Evolutionary conservation across 257 asterid species (phyloP).

Genomic region (Salvia miltiorrhiza): DNA sequence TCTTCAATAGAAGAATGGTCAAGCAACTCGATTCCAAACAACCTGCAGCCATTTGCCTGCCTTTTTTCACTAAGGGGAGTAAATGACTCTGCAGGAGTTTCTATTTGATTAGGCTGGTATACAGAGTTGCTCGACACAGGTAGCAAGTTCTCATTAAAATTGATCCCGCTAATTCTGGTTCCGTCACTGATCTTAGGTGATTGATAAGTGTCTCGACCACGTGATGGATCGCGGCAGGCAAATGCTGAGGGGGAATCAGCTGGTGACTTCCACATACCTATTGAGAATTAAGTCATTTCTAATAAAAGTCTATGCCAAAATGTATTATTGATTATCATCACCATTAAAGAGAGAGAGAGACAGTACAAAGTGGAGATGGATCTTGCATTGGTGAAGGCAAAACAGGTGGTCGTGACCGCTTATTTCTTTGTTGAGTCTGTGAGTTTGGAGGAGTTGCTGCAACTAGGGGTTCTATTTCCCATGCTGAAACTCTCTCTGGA

Average conservation of each 20-base stretch:
- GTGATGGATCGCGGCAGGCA: slow-evolving; percentile 47
- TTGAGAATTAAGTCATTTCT: slow-evolving; percentile 14
- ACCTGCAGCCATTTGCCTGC: slow-evolving; percentile 66
- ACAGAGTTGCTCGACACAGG: slow-evolving; percentile 18
- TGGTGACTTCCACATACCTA: slow-evolving; percentile 74
- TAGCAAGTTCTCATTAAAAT: slow-evolving; percentile 38
- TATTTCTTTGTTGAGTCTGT: slow-evolving; percentile 82
- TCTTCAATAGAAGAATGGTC: slow-evolving; percentile 56
- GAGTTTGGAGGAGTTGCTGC: slow-evolving; percentile 64
- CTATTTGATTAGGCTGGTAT: slow-evolving; percentile 31
- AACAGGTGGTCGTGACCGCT: slow-evolving; percentile 67
- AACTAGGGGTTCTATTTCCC: slow-evolving; percentile 90
- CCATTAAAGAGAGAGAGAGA: slow-evolving; percentile 18
- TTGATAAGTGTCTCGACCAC: slow-evolving; percentile 42
- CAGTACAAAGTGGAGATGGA: slow-evolving; percentile 55
- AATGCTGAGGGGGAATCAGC: slow-evolving; percentile 52
- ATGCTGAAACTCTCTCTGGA: slow-evolving; percentile 85
- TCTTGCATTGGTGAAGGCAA: slow-evolving; percentile 67
- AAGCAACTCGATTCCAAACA: slow-evolving; percentile 77
- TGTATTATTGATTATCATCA: not conserved
- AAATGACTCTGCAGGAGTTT: slow-evolving; percentile 29
- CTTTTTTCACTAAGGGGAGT: slow-evolving; percentile 64
- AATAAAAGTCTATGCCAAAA: not conserved
- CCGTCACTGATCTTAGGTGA: slow-evolving; percentile 57
- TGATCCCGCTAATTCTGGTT: slow-evolving; percentile 36